These are phyloP conservation scores for Podochytrium sp. DNA, from an alignment of 192 early-diverging fungal species.

Conservation along the genomic window DNA sequence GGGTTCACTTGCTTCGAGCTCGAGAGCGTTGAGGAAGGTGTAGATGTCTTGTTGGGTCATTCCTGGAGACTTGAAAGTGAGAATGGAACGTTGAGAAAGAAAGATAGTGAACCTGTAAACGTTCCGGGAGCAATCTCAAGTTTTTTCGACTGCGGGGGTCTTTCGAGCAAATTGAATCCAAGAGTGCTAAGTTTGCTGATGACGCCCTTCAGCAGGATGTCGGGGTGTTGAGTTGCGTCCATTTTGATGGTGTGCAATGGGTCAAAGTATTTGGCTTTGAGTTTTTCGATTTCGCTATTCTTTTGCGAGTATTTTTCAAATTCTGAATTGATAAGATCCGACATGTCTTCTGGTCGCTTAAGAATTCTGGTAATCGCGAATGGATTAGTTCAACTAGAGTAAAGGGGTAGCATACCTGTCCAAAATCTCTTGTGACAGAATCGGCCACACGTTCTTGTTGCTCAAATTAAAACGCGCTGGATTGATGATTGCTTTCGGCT, in stretches of 20 bases:
- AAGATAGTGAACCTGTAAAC: constrained; percentile 42
- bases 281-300: constrained; percentile 18
- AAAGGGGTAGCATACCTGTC: constrained; percentile 36
- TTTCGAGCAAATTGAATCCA: constrained; percentile 32
- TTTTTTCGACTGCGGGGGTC: constrained; percentile 15
- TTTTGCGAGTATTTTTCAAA: constrained; percentile 10
- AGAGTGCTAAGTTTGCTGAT: constrained; percentile 35
- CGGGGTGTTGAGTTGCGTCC: constrained; percentile 53
- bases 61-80: background rate
- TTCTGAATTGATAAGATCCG: constrained; percentile 31
- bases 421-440: constrained; percentile 47
- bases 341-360: constrained; percentile 49
- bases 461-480: constrained; percentile 15
- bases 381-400: too few species aligned
- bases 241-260: constrained; percentile 39
- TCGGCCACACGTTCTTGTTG: constrained; percentile 45
- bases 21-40: constrained; percentile 32
- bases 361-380: constrained; percentile 51
- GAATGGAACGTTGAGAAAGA: too few species aligned
- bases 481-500: background rate
- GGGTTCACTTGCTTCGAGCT: constrained; percentile 50
- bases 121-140: constrained; percentile 42
- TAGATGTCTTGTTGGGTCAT: constrained; percentile 40
- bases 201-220: constrained; percentile 37
- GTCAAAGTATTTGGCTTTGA: constrained; percentile 36